phyloP scores from a whole-genome alignment of 2,329 filamentous ascomycete species.

The Beauveria bassiana region DNA sequence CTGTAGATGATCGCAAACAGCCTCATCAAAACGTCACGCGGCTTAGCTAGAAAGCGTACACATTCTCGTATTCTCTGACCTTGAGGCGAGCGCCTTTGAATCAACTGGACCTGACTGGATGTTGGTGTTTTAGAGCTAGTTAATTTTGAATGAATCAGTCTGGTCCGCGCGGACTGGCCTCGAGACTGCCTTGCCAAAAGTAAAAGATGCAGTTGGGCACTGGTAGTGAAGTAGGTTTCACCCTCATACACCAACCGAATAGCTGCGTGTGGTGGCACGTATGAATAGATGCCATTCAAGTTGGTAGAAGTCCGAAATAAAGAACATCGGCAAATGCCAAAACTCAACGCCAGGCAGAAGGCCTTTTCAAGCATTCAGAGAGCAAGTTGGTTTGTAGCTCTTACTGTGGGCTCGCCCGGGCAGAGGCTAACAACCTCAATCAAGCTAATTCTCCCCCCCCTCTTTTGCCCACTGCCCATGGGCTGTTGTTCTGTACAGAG shows the following conservation, averaged over 20 bases:
- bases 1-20: neutral
- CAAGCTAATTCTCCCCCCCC: neutral
- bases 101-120: too few species aligned
- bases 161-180: neutral
- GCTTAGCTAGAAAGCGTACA: neutral
- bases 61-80: neutral
- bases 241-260: neutral
- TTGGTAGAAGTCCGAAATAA: neutral
- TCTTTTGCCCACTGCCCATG: neutral
- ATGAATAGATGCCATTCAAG: neutral
- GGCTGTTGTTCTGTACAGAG: too few species aligned
- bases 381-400: neutral
- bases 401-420: neutral
- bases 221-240: neutral
- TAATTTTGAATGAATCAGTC: neutral
- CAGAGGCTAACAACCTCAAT: neutral
- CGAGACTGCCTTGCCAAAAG: neutral
- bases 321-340: neutral
- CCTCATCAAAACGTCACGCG: neutral
- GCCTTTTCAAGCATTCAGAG: neutral
- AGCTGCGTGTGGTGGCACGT: neutral
- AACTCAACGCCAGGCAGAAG: neutral
- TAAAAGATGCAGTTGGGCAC: neutral
- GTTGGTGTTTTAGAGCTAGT: too few species aligned
- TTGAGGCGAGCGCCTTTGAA: too few species aligned